phyloP scores from a whole-genome alignment of 2,329 filamentous ascomycete genomes.

The Nemania serpens region DNA sequence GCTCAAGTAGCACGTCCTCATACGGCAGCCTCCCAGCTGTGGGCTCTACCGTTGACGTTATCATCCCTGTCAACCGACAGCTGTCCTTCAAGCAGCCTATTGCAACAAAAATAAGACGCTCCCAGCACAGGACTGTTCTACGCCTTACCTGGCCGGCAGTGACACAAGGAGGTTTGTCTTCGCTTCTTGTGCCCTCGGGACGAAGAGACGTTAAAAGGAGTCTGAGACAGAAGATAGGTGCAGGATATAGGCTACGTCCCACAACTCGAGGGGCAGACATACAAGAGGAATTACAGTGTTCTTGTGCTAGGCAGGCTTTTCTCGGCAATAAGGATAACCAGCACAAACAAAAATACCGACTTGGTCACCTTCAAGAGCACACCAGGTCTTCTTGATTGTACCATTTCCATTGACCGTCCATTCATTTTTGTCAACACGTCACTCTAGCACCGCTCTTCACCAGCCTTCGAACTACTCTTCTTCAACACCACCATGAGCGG shows the following conservation, averaged over 20 bases:
- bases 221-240: too few relatives aligned
- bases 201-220: too few relatives aligned
- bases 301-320: not conserved
- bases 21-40: not conserved
- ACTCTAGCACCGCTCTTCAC: not conserved
- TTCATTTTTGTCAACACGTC: not conserved
- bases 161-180: too few relatives aligned
- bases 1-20: conserved; percentile 5
- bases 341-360: conserved; percentile 9
- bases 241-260: conserved; percentile 13
- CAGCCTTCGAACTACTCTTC: not conserved
- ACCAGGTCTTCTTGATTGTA: not conserved
- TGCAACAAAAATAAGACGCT: conserved; percentile 4
- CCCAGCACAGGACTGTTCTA: not conserved
- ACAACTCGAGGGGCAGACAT: conserved; percentile 7
- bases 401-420: not conserved
- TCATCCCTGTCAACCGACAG: not conserved
- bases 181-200: too few relatives aligned
- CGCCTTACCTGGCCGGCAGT: too few relatives aligned
- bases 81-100: not conserved
- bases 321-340: not conserved
- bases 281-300: conserved; percentile 10
- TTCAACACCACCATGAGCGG: conserved; percentile 18
- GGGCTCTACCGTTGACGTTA: not conserved
- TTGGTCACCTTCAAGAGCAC: not conserved